Evolutionary conservation across 257 asterid species (phyloP).

Genomic region (Scutellaria barbata): DNA sequence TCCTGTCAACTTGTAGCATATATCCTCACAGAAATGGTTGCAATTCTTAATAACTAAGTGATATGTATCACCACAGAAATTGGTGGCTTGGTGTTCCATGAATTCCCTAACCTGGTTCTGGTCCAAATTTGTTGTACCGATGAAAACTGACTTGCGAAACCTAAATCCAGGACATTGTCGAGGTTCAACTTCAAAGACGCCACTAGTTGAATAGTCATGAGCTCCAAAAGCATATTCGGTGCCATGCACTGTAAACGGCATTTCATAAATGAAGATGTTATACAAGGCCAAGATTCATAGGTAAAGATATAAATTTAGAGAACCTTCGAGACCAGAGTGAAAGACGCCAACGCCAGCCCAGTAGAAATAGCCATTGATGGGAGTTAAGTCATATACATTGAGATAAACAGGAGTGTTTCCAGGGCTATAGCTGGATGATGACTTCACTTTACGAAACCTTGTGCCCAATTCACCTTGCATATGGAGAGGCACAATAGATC

Average conservation of each 20-base stretch:
- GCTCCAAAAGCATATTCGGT: slow-evolving; percentile 90
- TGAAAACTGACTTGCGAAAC: slow-evolving; percentile 72
- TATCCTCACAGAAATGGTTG: slow-evolving; percentile 86
- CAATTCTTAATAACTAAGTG: slow-evolving; percentile 80
- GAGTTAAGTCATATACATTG: slow-evolving; percentile 81
- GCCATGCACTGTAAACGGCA: slow-evolving; percentile 62
- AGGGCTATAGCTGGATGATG: slow-evolving; percentile 43
- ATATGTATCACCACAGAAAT: slow-evolving; percentile 74
- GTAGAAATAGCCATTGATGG: slow-evolving; percentile 68
- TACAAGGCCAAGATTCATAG: neutral
- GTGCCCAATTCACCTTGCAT: slow-evolving; percentile 50
- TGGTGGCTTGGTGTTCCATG: slow-evolving; percentile 63
- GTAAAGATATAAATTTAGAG: slow-evolving; percentile 21
- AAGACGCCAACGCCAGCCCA: slow-evolving; percentile 94
- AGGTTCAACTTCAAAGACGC: slow-evolving; percentile 86
- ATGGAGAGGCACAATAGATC: slow-evolving; percentile 60
- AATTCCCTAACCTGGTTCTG: slow-evolving; percentile 66
- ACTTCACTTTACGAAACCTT: slow-evolving; percentile 56
- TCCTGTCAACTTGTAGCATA: slow-evolving; percentile 77
- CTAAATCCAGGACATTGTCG: slow-evolving; percentile 84
- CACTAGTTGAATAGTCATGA: slow-evolving; percentile 74
- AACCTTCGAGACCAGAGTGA: slow-evolving; percentile 92
- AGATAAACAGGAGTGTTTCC: slow-evolving; percentile 70
- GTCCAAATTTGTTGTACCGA: slow-evolving; percentile 72
- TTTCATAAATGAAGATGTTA: too few relatives aligned